Evolutionary conservation across 176 grass and related monocot genomes (phyloP), one percentile per base, ranked within the genome.

Genomic region (Avena eriantha): DNA sequence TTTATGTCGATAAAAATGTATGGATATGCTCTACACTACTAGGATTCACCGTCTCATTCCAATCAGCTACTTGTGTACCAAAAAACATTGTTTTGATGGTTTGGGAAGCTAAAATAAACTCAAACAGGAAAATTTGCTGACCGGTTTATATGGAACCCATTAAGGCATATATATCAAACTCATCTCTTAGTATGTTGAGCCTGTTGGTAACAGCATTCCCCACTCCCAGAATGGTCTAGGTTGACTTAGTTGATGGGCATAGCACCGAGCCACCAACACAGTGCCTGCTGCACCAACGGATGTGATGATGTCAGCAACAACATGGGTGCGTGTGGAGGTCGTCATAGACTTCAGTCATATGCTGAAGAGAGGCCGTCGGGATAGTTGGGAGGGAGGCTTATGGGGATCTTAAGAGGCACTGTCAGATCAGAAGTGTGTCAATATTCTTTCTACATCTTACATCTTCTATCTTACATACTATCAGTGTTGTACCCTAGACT

Each of bases 201-300:
- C 13, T 29, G 55, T 60, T 43, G 7, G 34, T 79, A 34, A 16
- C 36, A 41, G 11, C 77, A 60, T 43, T 55, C 35, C n/a, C n/a
- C 16, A 13, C 77, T 61, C 55, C 69, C 12, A 80, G 36, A 43
- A 46, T 22, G 43, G n/a, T 43, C 22, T 47, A 80, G 78, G 55
- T 35, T 80, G 56, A 63, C 77, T 43, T 48, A 31, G 14, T 29
- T 43, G 8, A 79, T 80, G 78, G 46, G 33, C 10, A 80, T 80
- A 4, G 36, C n/a, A n/a, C n/a, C n/a, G n/a, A n/a, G n/a, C n/a
- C 3, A 19, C 43, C 23, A 48, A 80, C 39, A 80, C 23, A 48
- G 36, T 39, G 70, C 41, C 41, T 48, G 21, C 60, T 64, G 60
- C 60, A 64, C 60, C 23, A 29, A 64, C 29, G 24, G 59, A 64